phyloP scores from a whole-genome alignment of 2,329 filamentous ascomycete genomes.

The Bipolaris victoriae region DNA sequence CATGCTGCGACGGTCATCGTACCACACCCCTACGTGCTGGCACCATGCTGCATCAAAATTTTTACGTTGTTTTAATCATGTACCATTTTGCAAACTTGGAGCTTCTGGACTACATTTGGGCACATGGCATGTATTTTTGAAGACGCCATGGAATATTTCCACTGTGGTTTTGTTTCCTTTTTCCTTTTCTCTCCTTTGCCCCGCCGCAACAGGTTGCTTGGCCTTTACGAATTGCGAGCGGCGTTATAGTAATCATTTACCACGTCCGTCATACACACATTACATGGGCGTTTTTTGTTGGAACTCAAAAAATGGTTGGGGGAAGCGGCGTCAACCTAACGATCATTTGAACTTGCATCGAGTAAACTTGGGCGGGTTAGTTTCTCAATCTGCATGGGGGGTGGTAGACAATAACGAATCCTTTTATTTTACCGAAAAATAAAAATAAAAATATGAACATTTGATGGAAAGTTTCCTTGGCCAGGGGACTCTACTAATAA shows the following conservation, averaged over 20 bases:
- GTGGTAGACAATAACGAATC: slow-evolving; percentile 10
- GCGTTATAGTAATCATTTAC: slow-evolving; percentile 14
- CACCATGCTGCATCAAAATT: slow-evolving; percentile 32
- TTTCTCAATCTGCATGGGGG: slow-evolving; percentile 10
- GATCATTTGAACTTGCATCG: slow-evolving; percentile 7
- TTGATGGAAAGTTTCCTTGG: too few species aligned
- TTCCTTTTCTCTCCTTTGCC: not conserved
- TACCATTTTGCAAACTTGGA: slow-evolving; percentile 26
- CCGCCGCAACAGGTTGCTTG: slow-evolving; percentile 12
- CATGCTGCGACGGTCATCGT: slow-evolving; percentile 25
- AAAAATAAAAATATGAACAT: not conserved
- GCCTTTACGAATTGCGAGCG: slow-evolving; percentile 11
- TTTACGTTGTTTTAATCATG: slow-evolving; percentile 34
- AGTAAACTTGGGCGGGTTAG: not conserved
- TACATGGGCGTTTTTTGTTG: slow-evolving; percentile 12
- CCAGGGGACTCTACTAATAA: too few species aligned
- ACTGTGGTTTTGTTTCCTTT: slow-evolving; percentile 3
- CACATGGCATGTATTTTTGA: slow-evolving; percentile 20
- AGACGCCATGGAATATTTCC: slow-evolving; percentile 2
- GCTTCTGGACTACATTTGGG: slow-evolving; percentile 16
- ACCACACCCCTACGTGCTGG: slow-evolving; percentile 24
- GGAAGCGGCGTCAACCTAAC: slow-evolving; percentile 4
- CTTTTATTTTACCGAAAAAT: not conserved
- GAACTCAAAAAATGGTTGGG: slow-evolving; percentile 10
- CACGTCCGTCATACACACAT: not conserved